Base-by-base conservation (phyloP, 129 eudicot genomes). In the Rutidosis leptorrhynchoides region DNA sequence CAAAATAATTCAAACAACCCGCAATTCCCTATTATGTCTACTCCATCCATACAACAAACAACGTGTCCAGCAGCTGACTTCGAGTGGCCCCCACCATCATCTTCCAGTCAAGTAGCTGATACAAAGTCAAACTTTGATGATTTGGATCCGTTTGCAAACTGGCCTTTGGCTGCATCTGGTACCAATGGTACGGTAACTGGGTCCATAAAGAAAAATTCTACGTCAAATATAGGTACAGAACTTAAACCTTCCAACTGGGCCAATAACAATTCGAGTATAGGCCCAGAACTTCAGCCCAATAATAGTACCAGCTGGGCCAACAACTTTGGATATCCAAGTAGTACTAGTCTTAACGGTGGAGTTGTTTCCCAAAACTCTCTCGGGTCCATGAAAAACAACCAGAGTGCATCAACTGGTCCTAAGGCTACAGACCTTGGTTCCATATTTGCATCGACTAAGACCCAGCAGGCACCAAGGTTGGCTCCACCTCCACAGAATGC, bases 401-500 rank as follows among this genome's bases (percentile, higher is more conserved):
- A 68, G 28, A 83, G 85, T 16, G 62, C 48, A 62, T 69, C 94
- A 15, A 14, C 77, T 58, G 89, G 80, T 75, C 72, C 83, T 56
- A 80, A 65, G 57, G 58, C 91, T 54, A 63, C 82, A 3, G 95
- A 88, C 70, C 70, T 92, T 40, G 85, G 85, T 37, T 88, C 95
- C 17, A 88, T 92, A 37, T 92, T 92, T 77, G 59, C 83, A 37
- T 59, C 95, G 16, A 65, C 58, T 59, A 82, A 71, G 66, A 91
- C 75, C 69, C 35, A 74, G 14, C 67, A 70, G 57, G 90, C 98
- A 51, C 89, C 62, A 27, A 88, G 87, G 77, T 78, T 92, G 29
- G 96, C 98, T 46, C 98, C 98, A 25, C 98, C 98, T 20, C 98
- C 98, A 9, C 43, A 65, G 42, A 88, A 85, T 49, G 89, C 96